Evolutionary conservation across 2,329 filamentous ascomycete species (phyloP).

Genomic region (Fusarium siculi): DNA sequence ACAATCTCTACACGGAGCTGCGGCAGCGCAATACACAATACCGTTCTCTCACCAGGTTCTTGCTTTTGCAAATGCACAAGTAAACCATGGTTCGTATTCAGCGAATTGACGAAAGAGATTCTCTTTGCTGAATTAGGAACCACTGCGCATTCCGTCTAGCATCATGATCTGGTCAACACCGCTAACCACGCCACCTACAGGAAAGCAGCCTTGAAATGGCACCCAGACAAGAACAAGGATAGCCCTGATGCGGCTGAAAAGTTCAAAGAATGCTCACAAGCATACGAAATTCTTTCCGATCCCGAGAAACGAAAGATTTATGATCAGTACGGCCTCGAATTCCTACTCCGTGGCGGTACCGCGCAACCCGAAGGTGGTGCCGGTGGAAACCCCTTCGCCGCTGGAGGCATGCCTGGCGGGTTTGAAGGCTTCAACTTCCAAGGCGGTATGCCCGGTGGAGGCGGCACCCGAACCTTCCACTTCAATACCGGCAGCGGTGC

Average conservation of each 20-base stretch:
- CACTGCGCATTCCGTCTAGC: neutral
- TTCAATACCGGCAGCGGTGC: slow-evolving; percentile 68
- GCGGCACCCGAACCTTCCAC: slow-evolving; percentile 68
- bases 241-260: slow-evolving; percentile 87
- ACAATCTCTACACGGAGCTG: slow-evolving; percentile 2
- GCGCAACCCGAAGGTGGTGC: slow-evolving; percentile 70
- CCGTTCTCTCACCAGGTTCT: neutral
- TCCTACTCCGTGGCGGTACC: slow-evolving; percentile 82
- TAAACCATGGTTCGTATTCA: neutral
- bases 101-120: neutral
- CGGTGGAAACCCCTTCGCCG: slow-evolving; percentile 68
- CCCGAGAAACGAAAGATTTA: slow-evolving; percentile 97
- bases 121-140: neutral
- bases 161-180: neutral
- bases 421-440: slow-evolving; percentile 64
- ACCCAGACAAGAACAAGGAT: slow-evolving; percentile 98
- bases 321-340: slow-evolving; percentile 94
- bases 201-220: slow-evolving; percentile 89
- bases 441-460: slow-evolving; percentile 53
- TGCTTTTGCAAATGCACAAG: neutral
- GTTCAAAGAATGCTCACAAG: slow-evolving; percentile 98
- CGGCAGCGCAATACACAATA: neutral
- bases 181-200: slow-evolving; percentile 60
- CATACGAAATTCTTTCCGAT: slow-evolving; percentile 97
- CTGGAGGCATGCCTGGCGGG: slow-evolving; percentile 66